Evolutionary conservation across 495 filamentous ascomycete species (phyloP).

Genomic region (Penicillium paxilli): DNA sequence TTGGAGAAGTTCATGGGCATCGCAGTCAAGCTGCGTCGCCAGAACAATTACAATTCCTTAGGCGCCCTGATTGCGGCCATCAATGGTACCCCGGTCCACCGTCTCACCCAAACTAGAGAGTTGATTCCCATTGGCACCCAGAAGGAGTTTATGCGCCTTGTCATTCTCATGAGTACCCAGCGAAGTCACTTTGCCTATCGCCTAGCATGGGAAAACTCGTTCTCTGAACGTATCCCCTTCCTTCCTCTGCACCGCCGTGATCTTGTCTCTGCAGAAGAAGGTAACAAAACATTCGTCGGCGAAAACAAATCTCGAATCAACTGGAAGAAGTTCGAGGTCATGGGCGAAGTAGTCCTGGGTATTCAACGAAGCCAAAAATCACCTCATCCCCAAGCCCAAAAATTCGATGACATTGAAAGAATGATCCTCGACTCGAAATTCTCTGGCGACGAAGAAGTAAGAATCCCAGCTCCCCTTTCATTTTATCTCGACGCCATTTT

Average conservation of each 20-base stretch:
- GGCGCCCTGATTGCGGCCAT: slow-evolving; percentile 93
- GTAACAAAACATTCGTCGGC: slow-evolving; percentile 83
- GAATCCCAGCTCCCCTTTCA: slow-evolving; percentile 3
- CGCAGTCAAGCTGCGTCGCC: slow-evolving; percentile 75
- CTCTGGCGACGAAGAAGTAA: slow-evolving; percentile 52
- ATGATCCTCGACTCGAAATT: slow-evolving; percentile 70
- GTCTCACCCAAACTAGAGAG: slow-evolving; percentile 78
- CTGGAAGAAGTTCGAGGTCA: slow-evolving; percentile 97
- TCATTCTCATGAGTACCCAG: slow-evolving; percentile 88
- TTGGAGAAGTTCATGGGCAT: slow-evolving; percentile 94
- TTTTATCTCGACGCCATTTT: background rate
- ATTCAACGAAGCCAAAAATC: slow-evolving; percentile 88
- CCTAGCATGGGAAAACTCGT: slow-evolving; percentile 93
- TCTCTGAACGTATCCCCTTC: slow-evolving; percentile 86
- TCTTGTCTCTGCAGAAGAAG: slow-evolving; percentile 87
- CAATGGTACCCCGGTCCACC: slow-evolving; percentile 81
- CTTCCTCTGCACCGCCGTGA: slow-evolving; percentile 89
- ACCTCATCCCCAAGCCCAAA: slow-evolving; percentile 70
- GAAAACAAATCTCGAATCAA: slow-evolving; percentile 78
- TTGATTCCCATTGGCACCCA: slow-evolving; percentile 67
- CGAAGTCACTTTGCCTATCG: slow-evolving; percentile 93
- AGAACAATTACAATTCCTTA: slow-evolving; percentile 96
- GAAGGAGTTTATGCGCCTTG: slow-evolving; percentile 83
- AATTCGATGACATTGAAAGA: slow-evolving; percentile 64
- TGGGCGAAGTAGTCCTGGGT: slow-evolving; percentile 86